Evolutionary conservation across 768 basidiomycete genomes (phyloP), one percentile per base, ranked within the genome.

Genomic region (Russula ochroleuca): DNA sequence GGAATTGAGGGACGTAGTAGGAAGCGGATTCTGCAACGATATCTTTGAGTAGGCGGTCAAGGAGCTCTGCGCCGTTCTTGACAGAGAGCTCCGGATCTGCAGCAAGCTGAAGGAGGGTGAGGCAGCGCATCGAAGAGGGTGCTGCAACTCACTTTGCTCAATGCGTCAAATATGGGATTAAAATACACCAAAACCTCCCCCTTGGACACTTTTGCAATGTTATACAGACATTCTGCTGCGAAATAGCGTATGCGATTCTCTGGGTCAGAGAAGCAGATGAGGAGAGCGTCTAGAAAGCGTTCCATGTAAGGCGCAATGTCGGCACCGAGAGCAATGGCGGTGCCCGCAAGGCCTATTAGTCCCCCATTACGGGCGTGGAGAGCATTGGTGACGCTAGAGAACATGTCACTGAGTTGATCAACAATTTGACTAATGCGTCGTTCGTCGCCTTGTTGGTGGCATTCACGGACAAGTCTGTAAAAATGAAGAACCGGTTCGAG

Each of bases 201-300:
- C 70, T 97, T 96, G 37, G 94, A 96, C 17, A 97, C 95, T 75
- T 95, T 93, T 31, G 91, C 92, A 67, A 99, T 95, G 76, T 99
- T 99, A 78, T 99, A 99, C 67, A 99, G 77, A 71, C 94, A 96
- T 73, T 99, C 97, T 28, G 94, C 95, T 6, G 96, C 96, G 78
- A 97, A 98, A 77, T 98, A 99, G 49, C 94, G 85, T 64, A 98
- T 93, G 72, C 94, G 83, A 76, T 92, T 94, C 79, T 98, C 96
- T 2, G 88, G 81, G 73, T 99, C 97, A 65, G 88, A 85, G 75
- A 99, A 97, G 75, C 96, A 97, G 58, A 84, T 83, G 31, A 98
- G 82, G 37, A 99, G 81, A 2, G 92, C 88, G 48, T 88, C 86
- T 40, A 97, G 83, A 72, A 99, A 97, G 69, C 88, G 89, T 63